Evolutionary conservation across 1,139 yeast genomes (phyloP).

Genomic region (Scheffersomyces stambukii): DNA sequence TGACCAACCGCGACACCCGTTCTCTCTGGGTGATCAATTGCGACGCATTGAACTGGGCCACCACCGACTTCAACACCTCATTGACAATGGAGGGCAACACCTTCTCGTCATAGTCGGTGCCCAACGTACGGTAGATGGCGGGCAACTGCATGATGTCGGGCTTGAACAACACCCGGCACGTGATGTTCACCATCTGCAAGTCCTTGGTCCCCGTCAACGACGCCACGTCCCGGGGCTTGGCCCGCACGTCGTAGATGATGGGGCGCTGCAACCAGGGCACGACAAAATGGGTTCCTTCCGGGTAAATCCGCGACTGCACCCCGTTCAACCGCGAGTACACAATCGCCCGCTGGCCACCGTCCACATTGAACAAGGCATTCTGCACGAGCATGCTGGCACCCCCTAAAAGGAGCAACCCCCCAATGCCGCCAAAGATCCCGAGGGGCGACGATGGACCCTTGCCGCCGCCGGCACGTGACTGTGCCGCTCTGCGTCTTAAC

Average conservation of each 20-base stretch:
- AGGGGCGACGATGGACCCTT: constrained; percentile 44
- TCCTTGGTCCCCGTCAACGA: constrained; percentile 97
- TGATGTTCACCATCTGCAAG: constrained; percentile 97
- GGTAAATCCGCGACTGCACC: constrained; percentile 76
- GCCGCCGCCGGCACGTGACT: constrained; percentile 24
- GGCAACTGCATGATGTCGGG: constrained; percentile 82
- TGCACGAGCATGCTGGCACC: constrained; percentile 66
- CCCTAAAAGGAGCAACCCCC: constrained; percentile 71
- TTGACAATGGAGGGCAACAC: constrained; percentile 95
- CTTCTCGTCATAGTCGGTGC: constrained; percentile 92
- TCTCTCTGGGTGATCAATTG: constrained; percentile 98
- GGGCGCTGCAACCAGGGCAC: constrained; percentile 97
- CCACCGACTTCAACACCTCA: constrained; percentile 94
- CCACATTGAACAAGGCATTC: constrained; percentile 86
- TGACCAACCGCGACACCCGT: constrained; percentile 84
- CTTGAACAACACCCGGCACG: constrained; percentile 92
- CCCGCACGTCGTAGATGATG: constrained; percentile 88
- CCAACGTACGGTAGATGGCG: constrained; percentile 83
- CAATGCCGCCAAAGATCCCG: constrained; percentile 70
- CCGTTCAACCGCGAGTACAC: constrained; percentile 87
- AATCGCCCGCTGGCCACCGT: constrained; percentile 99
- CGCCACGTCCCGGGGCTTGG: constrained; percentile 96
- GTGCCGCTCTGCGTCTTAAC: constrained; percentile 60
- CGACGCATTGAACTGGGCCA: constrained; percentile 97
- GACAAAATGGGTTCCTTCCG: constrained; percentile 93